Percentiles rank a stretch among this genome's conserved stretches.
phyloP scores from a whole-genome alignment of 2,329 filamentous ascomycete genomes.

The Arachnomyces sp. region DNA sequence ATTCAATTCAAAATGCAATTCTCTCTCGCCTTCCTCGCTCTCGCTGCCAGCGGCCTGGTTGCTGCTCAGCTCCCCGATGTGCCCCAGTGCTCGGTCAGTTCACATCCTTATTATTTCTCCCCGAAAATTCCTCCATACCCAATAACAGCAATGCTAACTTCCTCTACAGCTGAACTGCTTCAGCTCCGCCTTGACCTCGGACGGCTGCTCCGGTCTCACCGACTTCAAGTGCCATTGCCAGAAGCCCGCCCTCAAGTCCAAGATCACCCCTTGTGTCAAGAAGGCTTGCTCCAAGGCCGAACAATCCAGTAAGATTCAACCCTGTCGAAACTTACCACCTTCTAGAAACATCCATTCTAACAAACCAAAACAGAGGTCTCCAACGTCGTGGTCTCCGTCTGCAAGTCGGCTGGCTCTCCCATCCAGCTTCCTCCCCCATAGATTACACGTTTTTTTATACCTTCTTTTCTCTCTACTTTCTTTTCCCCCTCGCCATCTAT shows the following conservation, averaged over 20 bases:
- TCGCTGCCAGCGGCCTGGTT: constrained; percentile 39
- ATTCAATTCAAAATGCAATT: constrained; percentile 26
- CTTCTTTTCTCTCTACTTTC: too few species aligned
- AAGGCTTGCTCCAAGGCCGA: constrained; percentile 32
- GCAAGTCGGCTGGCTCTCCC: too few species aligned
- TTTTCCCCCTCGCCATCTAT: too few species aligned
- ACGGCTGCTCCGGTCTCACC: constrained; percentile 39
- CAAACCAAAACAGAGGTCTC: constrained; percentile 1
- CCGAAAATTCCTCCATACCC: too few species aligned
- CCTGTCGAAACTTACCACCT: background rate
- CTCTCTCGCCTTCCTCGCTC: constrained; percentile 23
- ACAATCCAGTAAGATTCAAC: constrained; percentile 26
- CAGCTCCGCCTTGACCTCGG: constrained; percentile 30
- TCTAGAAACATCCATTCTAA: background rate
- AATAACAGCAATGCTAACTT: background rate
- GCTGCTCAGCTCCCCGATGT: constrained; percentile 40
- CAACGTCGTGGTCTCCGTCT: background rate
- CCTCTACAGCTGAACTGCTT: constrained; percentile 40
- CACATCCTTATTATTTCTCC: too few species aligned
- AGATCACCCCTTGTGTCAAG: constrained; percentile 42
- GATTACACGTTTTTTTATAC: too few species aligned
- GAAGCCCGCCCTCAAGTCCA: constrained; percentile 34
- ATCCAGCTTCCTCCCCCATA: too few species aligned
- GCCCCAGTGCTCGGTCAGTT: constrained; percentile 40
- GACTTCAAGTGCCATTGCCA: constrained; percentile 47